Evolutionary conservation across 805 yeast species (phyloP).

Genomic region (Wickerhamiella allomyrinae): DNA sequence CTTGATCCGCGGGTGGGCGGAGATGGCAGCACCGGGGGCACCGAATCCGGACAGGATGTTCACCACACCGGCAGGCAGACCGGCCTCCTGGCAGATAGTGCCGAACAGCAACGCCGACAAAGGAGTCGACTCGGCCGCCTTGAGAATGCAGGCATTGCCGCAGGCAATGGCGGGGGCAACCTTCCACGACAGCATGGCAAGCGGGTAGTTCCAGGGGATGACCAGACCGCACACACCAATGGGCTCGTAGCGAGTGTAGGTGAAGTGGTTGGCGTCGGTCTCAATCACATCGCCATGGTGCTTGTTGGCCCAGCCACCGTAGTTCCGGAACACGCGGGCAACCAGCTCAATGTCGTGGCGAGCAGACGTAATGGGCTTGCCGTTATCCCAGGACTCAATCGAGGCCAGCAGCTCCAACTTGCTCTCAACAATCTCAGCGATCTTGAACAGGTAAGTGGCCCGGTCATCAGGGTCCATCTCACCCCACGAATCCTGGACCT

Average conservation of each 20-base stretch:
- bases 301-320: slow-evolving; percentile 90
- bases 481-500: slow-evolving; percentile 64
- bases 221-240: slow-evolving; percentile 92
- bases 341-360: slow-evolving; percentile 63
- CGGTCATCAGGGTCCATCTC: slow-evolving; percentile 58
- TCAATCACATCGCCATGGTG: slow-evolving; percentile 60
- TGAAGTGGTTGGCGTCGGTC: slow-evolving; percentile 59
- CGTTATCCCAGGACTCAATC: slow-evolving; percentile 80
- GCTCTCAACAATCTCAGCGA: slow-evolving; percentile 66
- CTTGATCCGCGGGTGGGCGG: slow-evolving; percentile 66
- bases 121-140: slow-evolving; percentile 88
- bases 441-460: slow-evolving; percentile 45
- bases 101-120: slow-evolving; percentile 70
- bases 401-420: slow-evolving; percentile 58
- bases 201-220: slow-evolving; percentile 95
- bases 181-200: slow-evolving; percentile 90
- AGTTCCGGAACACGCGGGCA: slow-evolving; percentile 58
- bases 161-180: slow-evolving; percentile 85
- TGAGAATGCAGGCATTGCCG: slow-evolving; percentile 77
- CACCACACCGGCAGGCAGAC: slow-evolving; percentile 82
- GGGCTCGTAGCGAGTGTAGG: slow-evolving; percentile 76
- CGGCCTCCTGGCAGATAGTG: slow-evolving; percentile 59
- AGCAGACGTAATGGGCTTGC: slow-evolving; percentile 59
- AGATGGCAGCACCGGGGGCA: slow-evolving; percentile 68
- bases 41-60: slow-evolving; percentile 84